Percentiles rank a stretch among this genome's conserved stretches.
Evolutionary conservation across 202 grass and related monocot species (phyloP).

Genomic region (Hordeum pubiflorum): DNA sequence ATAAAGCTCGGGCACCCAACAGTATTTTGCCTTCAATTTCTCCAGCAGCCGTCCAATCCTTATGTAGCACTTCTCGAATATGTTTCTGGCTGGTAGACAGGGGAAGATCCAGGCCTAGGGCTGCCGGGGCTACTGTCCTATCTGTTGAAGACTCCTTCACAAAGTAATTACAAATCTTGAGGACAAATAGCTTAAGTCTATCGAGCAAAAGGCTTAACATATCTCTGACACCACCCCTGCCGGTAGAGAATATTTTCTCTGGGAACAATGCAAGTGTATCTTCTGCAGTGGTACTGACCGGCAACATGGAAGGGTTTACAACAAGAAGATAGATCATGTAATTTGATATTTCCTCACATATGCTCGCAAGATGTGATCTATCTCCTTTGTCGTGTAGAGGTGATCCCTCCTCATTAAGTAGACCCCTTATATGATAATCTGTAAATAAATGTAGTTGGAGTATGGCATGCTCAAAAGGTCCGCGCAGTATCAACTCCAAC

Average conservation of each 20-base stretch:
- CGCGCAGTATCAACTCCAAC: not conserved
- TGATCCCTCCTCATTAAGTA: not conserved
- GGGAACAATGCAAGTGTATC: not conserved
- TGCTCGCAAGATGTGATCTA: not conserved
- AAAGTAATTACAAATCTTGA: too few species aligned
- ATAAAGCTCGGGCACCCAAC: not conserved
- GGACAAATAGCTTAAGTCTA: too few species aligned
- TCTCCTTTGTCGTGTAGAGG: not conserved
- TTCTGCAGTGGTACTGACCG: not conserved
- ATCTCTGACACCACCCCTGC: not conserved
- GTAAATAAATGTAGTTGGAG: not conserved
- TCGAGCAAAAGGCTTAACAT: not conserved
- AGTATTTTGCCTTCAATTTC: not conserved
- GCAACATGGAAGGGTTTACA: conserved; percentile 10
- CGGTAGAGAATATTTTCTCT: not conserved
- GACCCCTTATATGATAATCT: not conserved
- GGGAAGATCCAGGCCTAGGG: not conserved
- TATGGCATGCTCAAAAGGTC: not conserved
- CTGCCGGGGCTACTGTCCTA: too few species aligned
- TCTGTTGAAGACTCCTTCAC: too few species aligned
- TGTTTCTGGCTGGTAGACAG: not conserved
- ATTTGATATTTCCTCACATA: conserved; percentile 4
- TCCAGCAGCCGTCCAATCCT: not conserved
- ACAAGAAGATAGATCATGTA: conserved; percentile 15
- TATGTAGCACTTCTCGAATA: not conserved